Percentiles rank a stretch among this genome's conserved stretches.
Evolutionary conservation across 2,329 filamentous ascomycete genomes (phyloP).

Genomic region (Chaetomiaceae sp.): DNA sequence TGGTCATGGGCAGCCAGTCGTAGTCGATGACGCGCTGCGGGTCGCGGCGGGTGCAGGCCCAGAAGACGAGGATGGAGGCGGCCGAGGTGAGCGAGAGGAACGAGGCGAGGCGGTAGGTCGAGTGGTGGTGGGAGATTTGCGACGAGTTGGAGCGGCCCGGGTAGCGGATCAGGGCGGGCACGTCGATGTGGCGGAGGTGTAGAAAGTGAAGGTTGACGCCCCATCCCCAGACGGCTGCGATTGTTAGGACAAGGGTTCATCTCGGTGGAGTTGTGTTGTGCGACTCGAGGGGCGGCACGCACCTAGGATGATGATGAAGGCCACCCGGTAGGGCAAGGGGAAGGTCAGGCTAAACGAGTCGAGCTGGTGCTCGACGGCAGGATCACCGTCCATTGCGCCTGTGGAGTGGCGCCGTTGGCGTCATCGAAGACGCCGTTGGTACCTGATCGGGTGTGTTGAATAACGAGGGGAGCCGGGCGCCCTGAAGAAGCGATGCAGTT

Average conservation of each 20-base stretch:
- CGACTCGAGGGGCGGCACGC: constrained; percentile 29
- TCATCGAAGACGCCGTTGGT: constrained; percentile 21
- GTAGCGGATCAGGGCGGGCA: constrained; percentile 81
- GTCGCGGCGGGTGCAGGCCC: constrained; percentile 70
- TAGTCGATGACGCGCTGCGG: constrained; percentile 67
- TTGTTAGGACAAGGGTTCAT: not conserved
- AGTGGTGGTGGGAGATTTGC: constrained; percentile 71
- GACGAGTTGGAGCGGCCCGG: constrained; percentile 66
- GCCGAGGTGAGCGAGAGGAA: constrained; percentile 68
- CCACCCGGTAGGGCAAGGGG: constrained; percentile 84
- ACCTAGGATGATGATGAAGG: constrained; percentile 82
- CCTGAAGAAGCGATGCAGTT: not conserved
- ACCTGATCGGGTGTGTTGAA: not conserved
- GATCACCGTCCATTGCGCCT: constrained; percentile 65
- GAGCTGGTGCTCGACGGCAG: constrained; percentile 64
- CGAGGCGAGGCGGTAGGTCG: constrained; percentile 80
- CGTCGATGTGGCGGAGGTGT: constrained; percentile 74
- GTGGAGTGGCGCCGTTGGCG: constrained; percentile 7
- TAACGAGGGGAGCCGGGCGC: not conserved
- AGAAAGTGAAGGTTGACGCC: constrained; percentile 87
- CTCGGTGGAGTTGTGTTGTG: not conserved
- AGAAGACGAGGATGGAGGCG: constrained; percentile 75
- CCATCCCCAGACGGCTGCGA: constrained; percentile 87
- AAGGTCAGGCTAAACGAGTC: constrained; percentile 85
- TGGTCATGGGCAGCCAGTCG: constrained; percentile 82